Percentiles rank a stretch among this genome's conserved stretches.
Conservation (phyloP, 441 rosid species). For the Corymbia citriodora region DNA sequence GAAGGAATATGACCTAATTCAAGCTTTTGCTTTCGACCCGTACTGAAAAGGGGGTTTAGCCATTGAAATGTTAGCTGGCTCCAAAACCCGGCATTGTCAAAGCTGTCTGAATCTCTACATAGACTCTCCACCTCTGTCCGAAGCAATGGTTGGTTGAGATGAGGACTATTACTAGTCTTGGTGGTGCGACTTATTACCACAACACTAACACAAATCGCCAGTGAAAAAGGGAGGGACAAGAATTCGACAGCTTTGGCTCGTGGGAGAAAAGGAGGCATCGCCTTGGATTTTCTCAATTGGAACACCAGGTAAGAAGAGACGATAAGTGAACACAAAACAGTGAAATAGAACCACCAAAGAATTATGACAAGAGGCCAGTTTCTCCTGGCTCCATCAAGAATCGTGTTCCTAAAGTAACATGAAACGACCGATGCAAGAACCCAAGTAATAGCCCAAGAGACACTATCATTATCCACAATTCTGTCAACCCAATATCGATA, state of each 20-base stretch:
- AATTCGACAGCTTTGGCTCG: conserved; percentile 16
- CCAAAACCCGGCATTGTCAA: conserved; percentile 41
- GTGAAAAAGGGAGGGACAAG: conserved; percentile 31
- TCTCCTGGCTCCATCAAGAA: conserved; percentile 1
- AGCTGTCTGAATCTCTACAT: conserved; percentile 4
- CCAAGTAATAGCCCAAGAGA: conserved; percentile 31
- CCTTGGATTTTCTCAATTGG: conserved; percentile 10
- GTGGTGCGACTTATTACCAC: not conserved
- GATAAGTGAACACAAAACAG: conserved; percentile 16
- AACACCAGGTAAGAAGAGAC: conserved; percentile 13
- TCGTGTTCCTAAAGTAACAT: not conserved
- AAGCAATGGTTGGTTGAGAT: conserved; percentile 30
- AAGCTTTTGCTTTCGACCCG: conserved; percentile 30
- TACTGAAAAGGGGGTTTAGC: conserved; percentile 46
- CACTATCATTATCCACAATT: not conserved
- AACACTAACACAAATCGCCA: conserved; percentile 18
- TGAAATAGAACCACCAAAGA: conserved; percentile 48
- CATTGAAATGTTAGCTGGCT: conserved; percentile 43
- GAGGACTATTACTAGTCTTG: not conserved
- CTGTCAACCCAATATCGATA: conserved; percentile 13
- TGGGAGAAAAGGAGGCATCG: conserved; percentile 1
- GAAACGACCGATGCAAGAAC: conserved; percentile 23
- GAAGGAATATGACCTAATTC: conserved; percentile 41
- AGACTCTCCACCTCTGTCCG: conserved; percentile 2
- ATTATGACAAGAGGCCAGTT: conserved; percentile 43